Conservation (phyloP, 208 protist genomes). For the Sergeia podlipaevii region DNA sequence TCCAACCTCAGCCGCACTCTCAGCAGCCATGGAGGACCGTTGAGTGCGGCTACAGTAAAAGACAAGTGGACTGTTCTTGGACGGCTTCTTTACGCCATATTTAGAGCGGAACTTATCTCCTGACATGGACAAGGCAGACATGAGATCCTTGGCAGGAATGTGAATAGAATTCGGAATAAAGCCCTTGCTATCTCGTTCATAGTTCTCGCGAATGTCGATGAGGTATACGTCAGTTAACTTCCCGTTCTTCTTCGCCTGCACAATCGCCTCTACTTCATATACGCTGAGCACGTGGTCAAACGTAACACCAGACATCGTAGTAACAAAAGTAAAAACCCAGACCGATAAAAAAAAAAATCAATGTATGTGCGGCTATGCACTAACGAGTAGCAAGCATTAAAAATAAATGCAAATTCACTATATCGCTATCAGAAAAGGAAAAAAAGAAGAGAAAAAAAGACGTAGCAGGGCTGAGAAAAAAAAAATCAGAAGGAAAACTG, state of each 20-base stretch:
- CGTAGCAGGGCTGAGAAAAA: too few species aligned
- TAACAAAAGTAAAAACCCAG: too few species aligned
- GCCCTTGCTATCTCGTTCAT: constrained; percentile 38
- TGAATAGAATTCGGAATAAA: constrained; percentile 45
- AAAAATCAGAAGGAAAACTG: too few species aligned
- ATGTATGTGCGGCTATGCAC: too few species aligned
- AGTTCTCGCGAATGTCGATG: constrained; percentile 54
- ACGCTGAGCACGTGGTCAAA: constrained; percentile 30
- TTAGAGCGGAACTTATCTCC: constrained; percentile 31
- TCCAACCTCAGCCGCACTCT: constrained; percentile 17
- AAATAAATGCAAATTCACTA: too few species aligned
- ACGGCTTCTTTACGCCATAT: constrained; percentile 50
- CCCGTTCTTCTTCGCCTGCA: constrained; percentile 41
- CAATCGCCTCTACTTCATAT: constrained; percentile 52
- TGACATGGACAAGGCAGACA: constrained; percentile 41
- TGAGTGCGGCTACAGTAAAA: constrained; percentile 41
- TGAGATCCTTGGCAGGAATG: constrained; percentile 47
- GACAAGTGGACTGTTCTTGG: constrained; percentile 43
- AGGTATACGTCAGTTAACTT: constrained; percentile 33
- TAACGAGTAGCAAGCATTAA: too few species aligned
- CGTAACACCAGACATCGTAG: too few species aligned
- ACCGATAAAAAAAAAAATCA: too few species aligned
- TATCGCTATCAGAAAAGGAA: too few species aligned
- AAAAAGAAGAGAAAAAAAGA: too few species aligned
- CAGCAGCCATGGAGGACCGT: constrained; percentile 24